Conservation (phyloP, 306 rosid species). For the Begonia fuchsioides region DNA sequence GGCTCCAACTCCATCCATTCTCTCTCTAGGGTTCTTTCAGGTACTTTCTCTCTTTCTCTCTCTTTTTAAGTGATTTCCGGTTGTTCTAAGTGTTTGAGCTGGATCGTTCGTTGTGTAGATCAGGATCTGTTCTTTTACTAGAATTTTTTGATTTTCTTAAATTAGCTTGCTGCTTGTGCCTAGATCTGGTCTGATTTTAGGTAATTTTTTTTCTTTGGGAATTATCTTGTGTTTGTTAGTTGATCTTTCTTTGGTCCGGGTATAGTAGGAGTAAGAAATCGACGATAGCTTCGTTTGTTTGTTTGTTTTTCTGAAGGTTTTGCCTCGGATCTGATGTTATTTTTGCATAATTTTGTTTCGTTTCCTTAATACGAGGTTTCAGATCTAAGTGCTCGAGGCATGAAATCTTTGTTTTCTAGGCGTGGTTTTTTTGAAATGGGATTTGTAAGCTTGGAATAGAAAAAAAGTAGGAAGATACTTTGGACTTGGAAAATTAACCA, state of each 20-base stretch:
- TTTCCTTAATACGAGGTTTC: no score
- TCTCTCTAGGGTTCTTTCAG: not conserved
- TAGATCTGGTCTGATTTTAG: not conserved
- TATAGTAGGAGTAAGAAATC: no score
- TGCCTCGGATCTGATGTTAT: no score
- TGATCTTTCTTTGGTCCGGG: no score
- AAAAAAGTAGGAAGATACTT: not conserved
- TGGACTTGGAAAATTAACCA: not conserved
- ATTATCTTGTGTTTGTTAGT: no score
- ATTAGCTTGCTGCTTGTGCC: not conserved
- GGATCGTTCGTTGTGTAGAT: no score
- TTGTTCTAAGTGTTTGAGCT: not conserved
- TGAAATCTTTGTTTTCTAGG: not conserved
- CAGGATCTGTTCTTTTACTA: not conserved
- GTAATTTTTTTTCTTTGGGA: no score
- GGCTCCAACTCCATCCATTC: not conserved
- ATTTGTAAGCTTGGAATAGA: not conserved
- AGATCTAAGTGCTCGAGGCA: not conserved
- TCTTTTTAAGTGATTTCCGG: not conserved
- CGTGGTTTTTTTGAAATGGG: not conserved
- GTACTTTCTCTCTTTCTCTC: not conserved
- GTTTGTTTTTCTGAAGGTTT: no score
- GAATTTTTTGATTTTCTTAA: not conserved
- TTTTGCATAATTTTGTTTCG: no score
- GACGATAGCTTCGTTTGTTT: no score